Evolutionary conservation across 148 eudicot species (phyloP), one percentile per base, ranked within the genome.

Genomic region (Silene latifolia): DNA sequence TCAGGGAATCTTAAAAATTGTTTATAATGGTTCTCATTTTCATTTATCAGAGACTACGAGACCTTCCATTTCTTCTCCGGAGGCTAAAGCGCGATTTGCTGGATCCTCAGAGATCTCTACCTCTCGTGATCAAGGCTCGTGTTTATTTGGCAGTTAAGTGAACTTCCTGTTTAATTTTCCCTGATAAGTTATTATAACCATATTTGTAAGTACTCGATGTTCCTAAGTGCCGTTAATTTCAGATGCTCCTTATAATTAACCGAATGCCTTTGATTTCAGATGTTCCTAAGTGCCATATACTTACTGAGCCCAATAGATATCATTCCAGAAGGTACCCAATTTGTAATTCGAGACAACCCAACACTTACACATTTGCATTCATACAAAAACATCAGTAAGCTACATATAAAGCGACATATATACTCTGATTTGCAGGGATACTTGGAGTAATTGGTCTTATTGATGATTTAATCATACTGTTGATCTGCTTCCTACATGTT

Each of bases 81-180:
- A 90, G 98, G 74, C 81, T 92, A 80, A 63, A 87, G 18, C 87
- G 89, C 23, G 98, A 92, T 25, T 68, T 94, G 76, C 64, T 82
- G 87, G 86, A 94, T 79, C 98, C 98, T 67, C 93, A 90, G 62
- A 88, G 97, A 79, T 85, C 98, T 69, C 89, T 94, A 72, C 96
- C 97, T 8, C 69, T 94, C 27, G 85, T 92, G 53, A 89, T 91
- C 72, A 89, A 86, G 77, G 83, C 91, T 71, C 97, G 93, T 4
- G 96, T 94, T 70, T 92, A 84, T 85, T 83, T 92, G 88, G 96
- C 98, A 86, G 98, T 93, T 83, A 89, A 86, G 91, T 86, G 77
- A 77, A 66, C 64, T 56, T 57, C 65, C 67, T 29, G 6, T n/a
- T 6, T 39, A 67, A 7, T 14, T 32, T 39, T 35, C 48, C 53